Conservation (phyloP, 1,139 yeast species). For the Pichiaceae sp. region DNA sequence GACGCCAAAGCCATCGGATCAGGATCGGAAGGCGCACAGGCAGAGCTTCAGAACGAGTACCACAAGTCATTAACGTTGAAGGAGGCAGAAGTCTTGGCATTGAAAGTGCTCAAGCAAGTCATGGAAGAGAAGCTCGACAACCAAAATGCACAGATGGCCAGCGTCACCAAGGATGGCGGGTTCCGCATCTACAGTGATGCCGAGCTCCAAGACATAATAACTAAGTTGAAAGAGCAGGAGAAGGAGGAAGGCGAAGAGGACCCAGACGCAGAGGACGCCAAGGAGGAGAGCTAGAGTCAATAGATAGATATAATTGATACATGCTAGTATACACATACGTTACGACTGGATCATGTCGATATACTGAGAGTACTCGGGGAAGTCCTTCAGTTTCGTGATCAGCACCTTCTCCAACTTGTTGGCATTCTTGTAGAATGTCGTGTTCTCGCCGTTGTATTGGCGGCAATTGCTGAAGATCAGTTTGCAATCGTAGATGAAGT, state of each 20-base stretch:
- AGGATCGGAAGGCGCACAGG: slow-evolving; percentile 98
- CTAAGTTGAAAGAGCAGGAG: slow-evolving; percentile 63
- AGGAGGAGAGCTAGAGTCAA: not conserved
- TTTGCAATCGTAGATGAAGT: slow-evolving; percentile 81
- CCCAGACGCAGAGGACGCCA: slow-evolving; percentile 9
- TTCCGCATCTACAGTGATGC: slow-evolving; percentile 81
- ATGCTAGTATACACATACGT: not conserved
- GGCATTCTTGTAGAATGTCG: slow-evolving; percentile 88
- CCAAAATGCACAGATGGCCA: slow-evolving; percentile 90
- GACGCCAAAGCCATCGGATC: slow-evolving; percentile 99
- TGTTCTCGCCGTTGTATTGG: slow-evolving; percentile 78
- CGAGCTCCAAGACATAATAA: slow-evolving; percentile 76
- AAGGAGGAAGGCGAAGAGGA: slow-evolving; percentile 36
- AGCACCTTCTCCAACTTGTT: slow-evolving; percentile 86
- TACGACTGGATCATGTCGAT: slow-evolving; percentile 28
- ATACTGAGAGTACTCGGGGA: slow-evolving; percentile 59
- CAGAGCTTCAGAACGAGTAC: slow-evolving; percentile 94
- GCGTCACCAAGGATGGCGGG: slow-evolving; percentile 82
- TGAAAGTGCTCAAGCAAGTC: slow-evolving; percentile 91
- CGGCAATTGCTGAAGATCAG: slow-evolving; percentile 87
- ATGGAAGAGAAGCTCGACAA: slow-evolving; percentile 99
- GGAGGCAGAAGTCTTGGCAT: slow-evolving; percentile 86
- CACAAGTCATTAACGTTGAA: slow-evolving; percentile 88
- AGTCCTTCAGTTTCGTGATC: slow-evolving; percentile 71
- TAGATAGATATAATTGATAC: not conserved